Percentiles rank a stretch among this genome's conserved stretches.
Evolutionary conservation across 2,329 filamentous ascomycete genomes (phyloP).

Genomic region (Paracamarosporium sp.): DNA sequence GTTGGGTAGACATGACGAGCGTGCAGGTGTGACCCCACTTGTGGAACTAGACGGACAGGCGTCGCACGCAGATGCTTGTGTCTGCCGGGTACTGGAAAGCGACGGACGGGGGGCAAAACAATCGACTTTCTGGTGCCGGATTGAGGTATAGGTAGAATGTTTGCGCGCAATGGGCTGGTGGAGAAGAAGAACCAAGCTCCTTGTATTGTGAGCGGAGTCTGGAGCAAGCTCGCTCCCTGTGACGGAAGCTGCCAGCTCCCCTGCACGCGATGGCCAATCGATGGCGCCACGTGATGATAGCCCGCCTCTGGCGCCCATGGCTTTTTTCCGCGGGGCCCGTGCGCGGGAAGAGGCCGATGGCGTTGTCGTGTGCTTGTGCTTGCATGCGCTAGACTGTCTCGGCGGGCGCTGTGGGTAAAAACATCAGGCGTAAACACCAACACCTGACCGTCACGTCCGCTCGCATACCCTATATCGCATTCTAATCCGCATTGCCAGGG

Average conservation of each 20-base stretch:
- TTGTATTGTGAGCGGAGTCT: neutral
- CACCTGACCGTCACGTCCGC: conserved; percentile 6
- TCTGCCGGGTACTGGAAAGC: neutral
- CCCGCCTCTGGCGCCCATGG: conserved; percentile 3
- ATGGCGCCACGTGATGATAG: conserved; percentile 29
- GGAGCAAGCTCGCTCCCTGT: conserved; percentile 2
- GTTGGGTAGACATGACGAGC: conserved; percentile 86
- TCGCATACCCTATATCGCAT: conserved; percentile 2
- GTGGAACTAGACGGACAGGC: neutral
- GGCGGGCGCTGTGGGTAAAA: conserved; percentile 9
- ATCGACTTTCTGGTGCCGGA: too few relatives aligned
- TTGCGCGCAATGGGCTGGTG: neutral
- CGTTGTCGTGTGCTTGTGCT: neutral
- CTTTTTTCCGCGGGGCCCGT: neutral
- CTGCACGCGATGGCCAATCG: conserved; percentile 22
- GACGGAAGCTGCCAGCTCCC: conserved; percentile 2
- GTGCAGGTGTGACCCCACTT: conserved; percentile 14
- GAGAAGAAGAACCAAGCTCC: neutral
- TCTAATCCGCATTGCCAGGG: neutral
- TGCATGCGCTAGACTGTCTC: neutral
- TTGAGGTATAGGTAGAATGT: neutral
- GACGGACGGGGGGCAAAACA: neutral
- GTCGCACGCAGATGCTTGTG: neutral
- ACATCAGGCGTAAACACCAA: conserved; percentile 15
- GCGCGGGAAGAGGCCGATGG: neutral